Base-by-base conservation (phyloP, 768 basidiomycete genomes). In the Psilocybe sp. region DNA sequence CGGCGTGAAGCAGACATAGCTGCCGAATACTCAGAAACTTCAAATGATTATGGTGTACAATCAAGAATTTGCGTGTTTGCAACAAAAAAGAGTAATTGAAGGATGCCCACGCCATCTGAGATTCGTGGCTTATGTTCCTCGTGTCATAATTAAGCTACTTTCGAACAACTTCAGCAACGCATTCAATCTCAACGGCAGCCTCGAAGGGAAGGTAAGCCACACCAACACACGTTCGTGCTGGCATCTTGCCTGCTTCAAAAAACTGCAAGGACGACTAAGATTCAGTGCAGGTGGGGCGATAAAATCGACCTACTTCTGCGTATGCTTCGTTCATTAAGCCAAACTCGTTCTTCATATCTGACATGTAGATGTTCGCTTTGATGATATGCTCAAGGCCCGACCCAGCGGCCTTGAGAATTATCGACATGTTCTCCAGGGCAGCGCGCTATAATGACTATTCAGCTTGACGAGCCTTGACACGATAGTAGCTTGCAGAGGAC, bases 131-230 rank as follows among this genome's bases (percentile, higher is more conserved):
- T 28, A 28, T 28, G 7, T 28, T 28, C 23, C 23, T 34, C 5
- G n/a, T 45, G 16, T 45, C 11, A n/a, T n/a, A 38, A 20, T 40
- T 16, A 14, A 19, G 38, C 28, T 53, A 49, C 42, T 54, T 50
- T 37, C 49, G 49, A 36, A 61, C 49, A 7, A 28, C 23, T 33
- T 57, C 77, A 13, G 80, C 83, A 36, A 79, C 69, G 55, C 80
- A 83, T 53, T 84, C 83, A 34, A 85, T 76, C 70, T 85, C 82
- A 19, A 85, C 71, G 46, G 73, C 74, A 3, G 76, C 78, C 11
- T 76, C 75, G 41, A 77, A 40, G 0, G 82, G 80, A 33, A 85
- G 72, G 7, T 68, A 62, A 3, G 71, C 72, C 7, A 84, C 81
- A 8, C 79, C 81, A 14, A 85, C 63, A 59, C 80, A 81, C 18